A percentile compares a stretch with the other conserved stretches of the same genome.
Evolutionary conservation across 345 rosid genomes (phyloP).

Genomic region (Nasturtium officinale): DNA sequence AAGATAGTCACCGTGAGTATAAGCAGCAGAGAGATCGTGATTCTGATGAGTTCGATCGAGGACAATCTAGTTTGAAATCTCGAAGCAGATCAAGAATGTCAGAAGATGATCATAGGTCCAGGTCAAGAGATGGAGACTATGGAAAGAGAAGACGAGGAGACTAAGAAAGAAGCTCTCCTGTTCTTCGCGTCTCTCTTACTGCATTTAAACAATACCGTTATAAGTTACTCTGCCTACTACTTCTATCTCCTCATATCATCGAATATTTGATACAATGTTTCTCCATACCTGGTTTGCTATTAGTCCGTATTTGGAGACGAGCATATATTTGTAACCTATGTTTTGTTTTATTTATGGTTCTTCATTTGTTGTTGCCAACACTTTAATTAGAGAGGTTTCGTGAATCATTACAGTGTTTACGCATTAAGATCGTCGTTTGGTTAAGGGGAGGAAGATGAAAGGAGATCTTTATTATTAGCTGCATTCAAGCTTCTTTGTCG

Average conservation of each 20-base stretch:
- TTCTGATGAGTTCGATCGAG: conserved; percentile 68
- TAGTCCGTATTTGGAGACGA: conserved; percentile 24
- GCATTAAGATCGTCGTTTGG: background rate
- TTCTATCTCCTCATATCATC: conserved; percentile 28
- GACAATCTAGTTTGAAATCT: conserved; percentile 68
- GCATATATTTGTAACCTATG: conserved; percentile 41
- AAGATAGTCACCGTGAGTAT: conserved; percentile 65
- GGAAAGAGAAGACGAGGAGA: conserved; percentile 71
- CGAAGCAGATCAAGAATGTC: conserved; percentile 68
- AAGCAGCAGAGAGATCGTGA: conserved; percentile 69
- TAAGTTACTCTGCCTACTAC: conserved; percentile 26
- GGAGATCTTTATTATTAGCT: conserved; percentile 22
- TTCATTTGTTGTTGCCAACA: conserved; percentile 24
- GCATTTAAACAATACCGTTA: conserved; percentile 6
- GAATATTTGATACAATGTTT: conserved; percentile 38
- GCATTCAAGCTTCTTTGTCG: conserved; percentile 18
- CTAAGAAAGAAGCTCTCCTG: conserved; percentile 28
- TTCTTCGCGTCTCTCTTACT: background rate
- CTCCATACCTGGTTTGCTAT: conserved; percentile 23
- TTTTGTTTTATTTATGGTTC: conserved; percentile 22
- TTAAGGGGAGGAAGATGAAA: background rate
- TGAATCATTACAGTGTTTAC: background rate
- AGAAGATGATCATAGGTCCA: conserved; percentile 69
- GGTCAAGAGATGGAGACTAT: conserved; percentile 76
- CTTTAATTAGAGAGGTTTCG: background rate